Evolutionary conservation across 306 rosid species (phyloP).

Genomic region (Corylus americana): DNA sequence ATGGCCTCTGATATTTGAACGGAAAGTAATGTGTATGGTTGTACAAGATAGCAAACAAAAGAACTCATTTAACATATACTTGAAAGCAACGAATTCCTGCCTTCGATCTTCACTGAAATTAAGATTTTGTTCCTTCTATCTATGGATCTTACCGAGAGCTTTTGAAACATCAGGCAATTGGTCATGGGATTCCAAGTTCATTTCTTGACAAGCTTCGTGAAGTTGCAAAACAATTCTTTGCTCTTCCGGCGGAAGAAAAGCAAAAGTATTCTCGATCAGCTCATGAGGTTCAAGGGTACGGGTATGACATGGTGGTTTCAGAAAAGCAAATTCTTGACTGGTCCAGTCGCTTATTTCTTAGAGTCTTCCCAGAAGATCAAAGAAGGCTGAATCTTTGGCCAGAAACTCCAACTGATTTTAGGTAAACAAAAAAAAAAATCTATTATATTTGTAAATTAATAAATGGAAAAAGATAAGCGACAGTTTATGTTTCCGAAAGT

Average conservation of each 20-base stretch:
- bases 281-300: slow-evolving; percentile 53
- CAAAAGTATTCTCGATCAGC: slow-evolving; percentile 39
- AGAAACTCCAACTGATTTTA: slow-evolving; percentile 44
- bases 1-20: too few relatives aligned
- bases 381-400: slow-evolving; percentile 63
- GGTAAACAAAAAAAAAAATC: slow-evolving; percentile 1
- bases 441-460: too few relatives aligned
- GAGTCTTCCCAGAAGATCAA: slow-evolving; percentile 25
- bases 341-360: slow-evolving; percentile 42
- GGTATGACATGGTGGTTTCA: slow-evolving; percentile 45
- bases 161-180: slow-evolving; percentile 44
- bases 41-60: too few relatives aligned
- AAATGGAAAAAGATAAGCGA: too few relatives aligned
- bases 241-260: slow-evolving; percentile 63
- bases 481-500: too few relatives aligned
- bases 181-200: slow-evolving; percentile 61
- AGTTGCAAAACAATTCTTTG: slow-evolving; percentile 54
- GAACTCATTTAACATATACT: too few relatives aligned
- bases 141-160: background rate
- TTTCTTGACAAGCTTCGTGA: slow-evolving; percentile 57
- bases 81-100: too few relatives aligned
- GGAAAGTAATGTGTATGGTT: too few relatives aligned
- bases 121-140: background rate
- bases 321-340: slow-evolving; percentile 55
- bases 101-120: too few relatives aligned